Base-by-base conservation (phyloP, 2,329 filamentous ascomycete species). In the Apiospora arundinis region DNA sequence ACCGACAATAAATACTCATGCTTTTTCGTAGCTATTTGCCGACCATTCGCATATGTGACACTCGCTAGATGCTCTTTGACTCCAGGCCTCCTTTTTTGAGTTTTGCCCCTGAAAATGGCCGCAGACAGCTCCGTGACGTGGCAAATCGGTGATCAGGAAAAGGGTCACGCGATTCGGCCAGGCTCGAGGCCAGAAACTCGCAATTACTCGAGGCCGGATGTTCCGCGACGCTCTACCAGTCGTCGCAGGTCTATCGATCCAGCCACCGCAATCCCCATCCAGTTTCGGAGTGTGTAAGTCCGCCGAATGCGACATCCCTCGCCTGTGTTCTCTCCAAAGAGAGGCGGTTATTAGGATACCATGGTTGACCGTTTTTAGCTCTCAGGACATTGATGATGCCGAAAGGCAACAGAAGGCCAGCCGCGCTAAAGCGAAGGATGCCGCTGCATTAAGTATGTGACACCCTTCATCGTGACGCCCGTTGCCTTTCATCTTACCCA, bases 251-350 rank as follows among this genome's bases (percentile, higher is more conserved):
- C 40, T 42, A 81, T 85, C 37, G 60, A 66, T 28, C 60, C 60
- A 21, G 28, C 14, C 21, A 23, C 40, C 25, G 60, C 18, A 9
- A n/a, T 66, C 12, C 60, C 60, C 32, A 66, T 66, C 28, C 60
- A 66, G 60, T 66, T 37, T 37, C 60, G 60, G 4, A 66, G 25
- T 11, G 60, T 66, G 60, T 66, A 66, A n/a, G 60, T 66, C 40
- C 12, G 48, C 7, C 18, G 4, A 7, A 52, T n/a, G n/a, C 48
- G 52, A n/a, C 32, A 28, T 28, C 28, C n/a, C n/a, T n/a, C n/a
- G n/a, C n/a, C n/a, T n/a, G n/a, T n/a, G 37, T 37, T 5, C 83
- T 86, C 70, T 83, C 83, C 5, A 76, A 80, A 1, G 79, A 82
- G 14, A 81, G 79, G 2, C 79, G 89, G 67, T 7, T 40, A 8